Evolutionary conservation across 192 early-diverging fungal species (phyloP), one percentile per base, ranked within the genome.

Genomic region (Coemansia sp.): DNA sequence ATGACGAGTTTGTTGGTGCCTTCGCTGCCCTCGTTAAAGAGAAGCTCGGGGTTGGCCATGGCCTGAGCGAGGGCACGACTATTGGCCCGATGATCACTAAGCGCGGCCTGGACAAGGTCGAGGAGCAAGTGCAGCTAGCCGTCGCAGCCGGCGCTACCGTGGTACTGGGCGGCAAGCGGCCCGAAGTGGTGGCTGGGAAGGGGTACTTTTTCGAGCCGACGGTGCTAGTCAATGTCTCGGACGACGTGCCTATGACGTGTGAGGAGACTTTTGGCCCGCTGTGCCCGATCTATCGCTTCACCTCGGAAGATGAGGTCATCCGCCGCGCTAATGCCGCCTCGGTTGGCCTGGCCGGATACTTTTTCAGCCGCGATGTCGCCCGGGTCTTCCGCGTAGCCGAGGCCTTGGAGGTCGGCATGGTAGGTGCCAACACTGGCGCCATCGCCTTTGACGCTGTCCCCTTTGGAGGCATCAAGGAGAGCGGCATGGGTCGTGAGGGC

Each of bases 211-310:
- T 88, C 63, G 84, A 90, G 33, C 94, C 94, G 20, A 95, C 95
- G 1, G 84, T 97, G 20, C 66, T 97, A 31, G 77, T 80, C 1
- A 83, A 86, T n/a, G 87, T 92, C 70, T 84, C 78, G 7, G 79
- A 85, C 34, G 79, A 85, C 28, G 92, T 93, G 88, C 65, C 65
- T 13, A 86, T 96, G 53, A 70, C 86, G 26, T 77, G 67, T 18
- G 91, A 94, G 70, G 95, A 97, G 74, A 91, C 90, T 5, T 97
- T 97, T 86, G 95, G 95, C 8, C 95, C 95, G 7, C 85, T 97
- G 24, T 92, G 90, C 31, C 87, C 85, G 11, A 76, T 98, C 31
- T 90, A 86, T 73, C 79, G 63, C 14, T 97, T 97, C 70, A 64
- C 86, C 0, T 86, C 86, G 14, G 93, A 95, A 60, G 89, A 91